A percentile compares a stretch with the other conserved stretches of the same genome.
Evolutionary conservation across 768 basidiomycete genomes (phyloP).

Genomic region (Leccinellum rugosiceps): DNA sequence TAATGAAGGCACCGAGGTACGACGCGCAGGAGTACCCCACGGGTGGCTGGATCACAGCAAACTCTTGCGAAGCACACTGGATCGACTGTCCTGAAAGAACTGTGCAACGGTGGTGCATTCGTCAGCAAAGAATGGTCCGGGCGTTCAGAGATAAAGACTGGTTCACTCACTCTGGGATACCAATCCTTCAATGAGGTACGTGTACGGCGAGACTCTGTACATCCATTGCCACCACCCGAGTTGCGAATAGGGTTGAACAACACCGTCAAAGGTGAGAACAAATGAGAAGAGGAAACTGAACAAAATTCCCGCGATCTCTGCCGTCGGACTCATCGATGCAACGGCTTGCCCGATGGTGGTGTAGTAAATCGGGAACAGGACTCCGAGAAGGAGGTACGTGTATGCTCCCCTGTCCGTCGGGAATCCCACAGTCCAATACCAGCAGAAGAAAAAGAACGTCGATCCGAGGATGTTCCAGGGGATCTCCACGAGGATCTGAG

Average conservation of each 20-base stretch:
- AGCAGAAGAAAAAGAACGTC: conserved; percentile 57
- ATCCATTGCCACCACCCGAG: conserved; percentile 76
- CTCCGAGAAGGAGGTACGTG: conserved; percentile 50
- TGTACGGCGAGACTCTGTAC: conserved; percentile 54
- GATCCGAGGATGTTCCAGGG: conserved; percentile 63
- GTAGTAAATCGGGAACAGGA: conserved; percentile 59
- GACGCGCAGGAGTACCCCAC: conserved; percentile 43
- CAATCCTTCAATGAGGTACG: conserved; percentile 53
- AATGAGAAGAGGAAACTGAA: conserved; percentile 61
- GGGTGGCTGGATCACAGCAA: conserved; percentile 51
- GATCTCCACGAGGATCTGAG: conserved; percentile 54
- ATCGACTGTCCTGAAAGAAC: conserved; percentile 50
- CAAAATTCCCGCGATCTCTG: conserved; percentile 56
- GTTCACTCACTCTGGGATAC: conserved; percentile 43
- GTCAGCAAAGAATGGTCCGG: not conserved
- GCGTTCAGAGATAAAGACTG: not conserved
- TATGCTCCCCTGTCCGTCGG: conserved; percentile 52
- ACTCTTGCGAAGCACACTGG: conserved; percentile 59
- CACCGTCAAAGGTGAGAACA: conserved; percentile 65
- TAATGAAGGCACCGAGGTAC: conserved; percentile 45
- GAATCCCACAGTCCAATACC: conserved; percentile 72
- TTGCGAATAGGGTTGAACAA: conserved; percentile 58
- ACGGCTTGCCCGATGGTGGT: conserved; percentile 60
- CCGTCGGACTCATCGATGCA: conserved; percentile 57
- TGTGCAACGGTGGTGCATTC: not conserved